phyloP scores from a whole-genome alignment of 2,329 filamentous ascomycete species.

The Venturia aucupariae region DNA sequence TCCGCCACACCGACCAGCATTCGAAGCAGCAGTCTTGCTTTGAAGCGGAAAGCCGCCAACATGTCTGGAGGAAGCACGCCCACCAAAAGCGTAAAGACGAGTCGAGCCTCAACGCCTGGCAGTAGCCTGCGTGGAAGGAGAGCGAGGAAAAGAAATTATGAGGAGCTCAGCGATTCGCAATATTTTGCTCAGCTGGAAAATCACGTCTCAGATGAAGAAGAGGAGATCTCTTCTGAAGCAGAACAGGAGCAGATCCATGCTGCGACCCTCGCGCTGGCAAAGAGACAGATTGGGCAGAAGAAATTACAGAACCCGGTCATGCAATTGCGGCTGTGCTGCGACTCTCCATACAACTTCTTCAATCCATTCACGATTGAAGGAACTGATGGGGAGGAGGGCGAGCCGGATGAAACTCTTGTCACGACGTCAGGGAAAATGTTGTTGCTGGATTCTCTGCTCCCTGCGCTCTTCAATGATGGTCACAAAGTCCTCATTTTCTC shows the following conservation, averaged over 20 bases:
- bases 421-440: conserved; percentile 93
- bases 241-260: conserved; percentile 56
- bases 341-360: conserved; percentile 94
- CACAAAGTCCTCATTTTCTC: conserved; percentile 96
- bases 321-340: conserved; percentile 85
- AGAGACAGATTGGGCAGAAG: conserved; percentile 80
- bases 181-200: conserved; percentile 72
- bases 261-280: conserved; percentile 66
- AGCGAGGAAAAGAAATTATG: conserved; percentile 49
- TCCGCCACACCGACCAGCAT: conserved; percentile 40
- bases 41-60: conserved; percentile 48
- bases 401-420: conserved; percentile 68
- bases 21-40: conserved; percentile 35
- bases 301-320: conserved; percentile 89
- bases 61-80: conserved; percentile 32
- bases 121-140: conserved; percentile 45
- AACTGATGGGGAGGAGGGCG: conserved; percentile 43
- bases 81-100: conserved; percentile 68
- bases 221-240: conserved; percentile 34
- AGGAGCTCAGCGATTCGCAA: conserved; percentile 68
- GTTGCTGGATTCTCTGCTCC: conserved; percentile 77
- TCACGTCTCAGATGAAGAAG: conserved; percentile 36
- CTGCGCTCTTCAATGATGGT: conserved; percentile 58
- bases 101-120: conserved; percentile 63
- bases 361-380: conserved; percentile 60